phyloP scores from a whole-genome alignment of 176 grass and related monocot species.

The Tillandsia leiboldiana region DNA sequence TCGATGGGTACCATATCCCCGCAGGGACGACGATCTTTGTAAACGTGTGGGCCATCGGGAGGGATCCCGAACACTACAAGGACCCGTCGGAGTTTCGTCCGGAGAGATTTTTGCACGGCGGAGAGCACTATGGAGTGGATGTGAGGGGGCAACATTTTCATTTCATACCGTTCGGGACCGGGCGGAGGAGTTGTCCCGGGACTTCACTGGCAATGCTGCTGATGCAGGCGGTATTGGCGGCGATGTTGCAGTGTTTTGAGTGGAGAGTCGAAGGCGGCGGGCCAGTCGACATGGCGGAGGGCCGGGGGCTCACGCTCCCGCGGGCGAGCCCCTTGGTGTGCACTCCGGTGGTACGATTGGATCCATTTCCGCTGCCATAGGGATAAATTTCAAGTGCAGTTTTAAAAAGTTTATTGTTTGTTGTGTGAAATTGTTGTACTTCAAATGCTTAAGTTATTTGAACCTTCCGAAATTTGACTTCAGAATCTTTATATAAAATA shows the following conservation, averaged over 20 bases:
- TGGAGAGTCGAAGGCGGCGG: conserved; percentile 15
- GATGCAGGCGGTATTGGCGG: conserved; percentile 33
- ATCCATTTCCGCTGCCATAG: conserved; percentile 15
- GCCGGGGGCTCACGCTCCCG: conserved; percentile 35
- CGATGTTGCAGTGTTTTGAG: conserved; percentile 61
- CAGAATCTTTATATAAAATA: no score
- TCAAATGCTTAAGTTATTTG: no score
- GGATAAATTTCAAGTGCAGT: no score
- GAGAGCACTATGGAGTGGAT: conserved; percentile 14
- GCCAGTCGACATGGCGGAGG: conserved; percentile 54
- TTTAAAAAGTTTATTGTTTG: no score
- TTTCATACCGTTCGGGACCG: conserved; percentile 64
- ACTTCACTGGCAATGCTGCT: conserved; percentile 40
- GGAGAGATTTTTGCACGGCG: conserved; percentile 42
- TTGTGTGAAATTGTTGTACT: no score
- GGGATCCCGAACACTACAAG: conserved; percentile 44
- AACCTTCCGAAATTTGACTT: no score
- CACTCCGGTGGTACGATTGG: conserved; percentile 26
- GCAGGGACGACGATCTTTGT: conserved; percentile 43
- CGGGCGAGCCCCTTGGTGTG: conserved; percentile 39
- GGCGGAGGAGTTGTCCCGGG: conserved; percentile 48
- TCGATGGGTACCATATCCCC: conserved; percentile 27
- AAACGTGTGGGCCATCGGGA: conserved; percentile 49
- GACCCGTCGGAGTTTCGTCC: conserved; percentile 49
- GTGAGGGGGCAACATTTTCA: conserved; percentile 56